Evolutionary conservation across 2,329 filamentous ascomycete species (phyloP).

Genomic region (Chaetomiaceae sp.): DNA sequence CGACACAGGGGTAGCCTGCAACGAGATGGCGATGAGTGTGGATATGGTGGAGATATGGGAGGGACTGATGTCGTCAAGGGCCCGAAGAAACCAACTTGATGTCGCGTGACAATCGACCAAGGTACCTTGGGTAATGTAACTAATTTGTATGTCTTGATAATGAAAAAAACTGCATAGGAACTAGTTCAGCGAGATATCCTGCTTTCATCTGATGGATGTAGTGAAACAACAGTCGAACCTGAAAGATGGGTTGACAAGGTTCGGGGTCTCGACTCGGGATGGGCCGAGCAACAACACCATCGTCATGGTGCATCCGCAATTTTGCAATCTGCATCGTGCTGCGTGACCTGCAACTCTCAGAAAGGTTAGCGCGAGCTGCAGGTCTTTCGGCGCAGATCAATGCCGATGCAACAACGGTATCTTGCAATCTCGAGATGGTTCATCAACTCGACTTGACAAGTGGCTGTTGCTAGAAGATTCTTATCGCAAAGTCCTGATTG

Average conservation of each 20-base stretch:
- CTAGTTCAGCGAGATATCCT: background rate
- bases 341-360: background rate
- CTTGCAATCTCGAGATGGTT: background rate
- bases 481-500: background rate
- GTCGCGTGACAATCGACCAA: too few relatives aligned
- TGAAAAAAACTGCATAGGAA: too few relatives aligned
- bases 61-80: too few relatives aligned
- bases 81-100: too few relatives aligned
- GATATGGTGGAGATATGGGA: too few relatives aligned
- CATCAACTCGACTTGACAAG: background rate
- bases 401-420: background rate
- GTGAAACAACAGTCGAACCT: too few relatives aligned
- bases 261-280: background rate
- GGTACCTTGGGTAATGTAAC: too few relatives aligned
- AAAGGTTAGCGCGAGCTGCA: background rate
- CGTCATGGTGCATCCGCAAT: slow-evolving; percentile 8
- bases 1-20: slow-evolving; percentile 3
- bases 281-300: background rate
- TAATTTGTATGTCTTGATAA: too few relatives aligned
- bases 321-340: background rate
- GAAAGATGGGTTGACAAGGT: too few relatives aligned
- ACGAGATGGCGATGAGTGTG: slow-evolving; percentile 9
- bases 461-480: slow-evolving; percentile 4
- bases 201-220: background rate
- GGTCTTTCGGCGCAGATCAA: background rate